These are phyloP conservation scores for Hericium erinaceus DNA, from an alignment of 768 basidiomycete species.

Conservation along the genomic window DNA sequence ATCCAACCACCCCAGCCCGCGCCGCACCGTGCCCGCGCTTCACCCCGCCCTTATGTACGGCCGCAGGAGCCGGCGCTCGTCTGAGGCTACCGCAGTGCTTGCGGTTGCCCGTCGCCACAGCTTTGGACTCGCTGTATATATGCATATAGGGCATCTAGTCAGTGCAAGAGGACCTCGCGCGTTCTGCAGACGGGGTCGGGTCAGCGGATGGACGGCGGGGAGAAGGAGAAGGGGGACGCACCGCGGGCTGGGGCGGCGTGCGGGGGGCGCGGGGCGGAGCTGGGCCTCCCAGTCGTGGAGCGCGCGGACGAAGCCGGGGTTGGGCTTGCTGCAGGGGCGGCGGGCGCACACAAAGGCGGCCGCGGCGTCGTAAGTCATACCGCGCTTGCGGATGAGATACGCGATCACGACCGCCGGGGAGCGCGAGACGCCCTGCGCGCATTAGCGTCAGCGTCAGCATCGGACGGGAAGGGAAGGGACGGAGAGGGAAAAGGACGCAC, in stretches of 20 bases:
- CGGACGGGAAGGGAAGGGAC: background rate
- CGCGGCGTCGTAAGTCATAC: constrained; percentile 65
- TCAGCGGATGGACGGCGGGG: background rate
- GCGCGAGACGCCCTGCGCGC: constrained; percentile 67
- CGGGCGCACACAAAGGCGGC: constrained; percentile 49
- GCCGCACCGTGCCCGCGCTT: too few relatives aligned
- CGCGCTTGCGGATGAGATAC: constrained; percentile 67
- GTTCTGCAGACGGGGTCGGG: background rate
- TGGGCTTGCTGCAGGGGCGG: constrained; percentile 69
- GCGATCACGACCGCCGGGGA: constrained; percentile 71
- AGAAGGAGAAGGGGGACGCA: background rate
- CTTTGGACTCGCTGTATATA: too few relatives aligned
- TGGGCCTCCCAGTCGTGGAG: constrained; percentile 12
- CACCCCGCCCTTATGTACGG: too few relatives aligned
- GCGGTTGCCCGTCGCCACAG: too few relatives aligned
- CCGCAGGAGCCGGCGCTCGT: too few relatives aligned
- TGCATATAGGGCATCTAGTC: background rate
- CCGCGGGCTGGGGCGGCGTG: background rate
- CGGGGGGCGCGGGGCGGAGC: background rate
- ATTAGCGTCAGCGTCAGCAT: too few relatives aligned
- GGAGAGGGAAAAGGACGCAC: constrained; percentile 30
- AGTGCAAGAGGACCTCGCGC: background rate
- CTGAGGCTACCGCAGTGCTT: too few relatives aligned
- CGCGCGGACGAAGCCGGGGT: constrained; percentile 55
- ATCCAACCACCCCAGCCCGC: too few relatives aligned